Evolutionary conservation across 2,329 filamentous ascomycete species (phyloP).

Genomic region (Ascochyta pisi): DNA sequence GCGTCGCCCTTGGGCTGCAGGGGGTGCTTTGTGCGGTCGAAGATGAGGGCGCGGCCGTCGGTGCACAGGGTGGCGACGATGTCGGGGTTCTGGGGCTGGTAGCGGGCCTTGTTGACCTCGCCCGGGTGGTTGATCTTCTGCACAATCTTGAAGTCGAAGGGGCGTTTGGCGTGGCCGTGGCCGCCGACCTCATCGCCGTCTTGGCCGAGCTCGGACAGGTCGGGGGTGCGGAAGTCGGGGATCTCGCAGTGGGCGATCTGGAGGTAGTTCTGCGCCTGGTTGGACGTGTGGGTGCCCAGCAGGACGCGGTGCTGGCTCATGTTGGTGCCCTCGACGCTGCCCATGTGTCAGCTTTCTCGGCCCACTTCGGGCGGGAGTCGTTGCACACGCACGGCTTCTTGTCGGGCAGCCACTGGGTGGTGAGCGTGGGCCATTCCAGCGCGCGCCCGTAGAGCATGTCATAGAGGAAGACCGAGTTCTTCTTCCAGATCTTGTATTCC

Average conservation of each 20-base stretch:
- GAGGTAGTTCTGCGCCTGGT: constrained; percentile 84
- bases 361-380: too few species aligned
- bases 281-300: constrained; percentile 92
- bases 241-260: constrained; percentile 95
- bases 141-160: constrained; percentile 87
- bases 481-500: constrained; percentile 99
- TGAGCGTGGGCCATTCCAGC: constrained; percentile 95
- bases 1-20: constrained; percentile 69
- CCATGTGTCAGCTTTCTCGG: constrained; percentile 47
- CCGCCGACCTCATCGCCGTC: constrained; percentile 92
- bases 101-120: constrained; percentile 98
- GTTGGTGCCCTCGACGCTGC: constrained; percentile 73
- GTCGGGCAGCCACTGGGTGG: constrained; percentile 97
- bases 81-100: constrained; percentile 96
- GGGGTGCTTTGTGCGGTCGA: constrained; percentile 94
- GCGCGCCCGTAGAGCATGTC: constrained; percentile 96
- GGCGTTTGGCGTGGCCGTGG: constrained; percentile 78
- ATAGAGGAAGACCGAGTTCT: constrained; percentile 97
- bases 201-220: constrained; percentile 87
- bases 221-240: constrained; percentile 76
- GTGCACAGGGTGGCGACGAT: constrained; percentile 93
- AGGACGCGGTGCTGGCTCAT: constrained; percentile 87
- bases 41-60: constrained; percentile 87
- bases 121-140: constrained; percentile 96
- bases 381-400: constrained; percentile 42